Evolutionary conservation across 352 stramenopile species (phyloP), one percentile per base, ranked within the genome.

Genomic region (Pythium angustatum): DNA sequence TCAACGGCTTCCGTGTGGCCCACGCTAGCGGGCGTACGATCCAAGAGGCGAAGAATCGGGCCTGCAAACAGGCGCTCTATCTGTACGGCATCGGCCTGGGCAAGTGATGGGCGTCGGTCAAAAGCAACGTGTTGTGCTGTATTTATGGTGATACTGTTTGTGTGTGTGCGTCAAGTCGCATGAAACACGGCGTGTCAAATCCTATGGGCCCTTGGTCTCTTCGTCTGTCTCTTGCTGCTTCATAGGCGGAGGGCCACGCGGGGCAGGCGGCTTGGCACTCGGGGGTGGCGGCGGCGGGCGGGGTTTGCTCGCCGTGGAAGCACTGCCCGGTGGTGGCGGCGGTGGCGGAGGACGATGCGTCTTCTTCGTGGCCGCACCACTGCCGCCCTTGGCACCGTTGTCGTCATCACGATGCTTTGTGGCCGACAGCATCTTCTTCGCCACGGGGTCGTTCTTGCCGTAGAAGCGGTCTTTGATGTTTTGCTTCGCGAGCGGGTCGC

Each of bases 391-490:
- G n/a, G 49, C 56, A 10, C 75, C 59, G 58, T 47, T 49, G 17
- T 69, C 52, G 14, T 68, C 62, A 21, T 75, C 70, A 22, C 77
- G 72, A 31, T 66, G 60, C 22, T 48, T 43, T 9, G 63, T 50
- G 8, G 3, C 28, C 22, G 47, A 15, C 27, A 98, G 69, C 69
- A 98, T 97, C 68, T 97, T 97, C 22, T 84, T 74, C 5, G 93
- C 94, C 5, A 98, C 94, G 2, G 93, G 93, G 76, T 98, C 94
- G 62, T 96, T 98, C 50, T 91, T 96, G 70, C 96, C 94, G 61
- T 96, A 97, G 71, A 96, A 98, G 15, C 96, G 78, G 73, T 98
- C 91, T 52, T 96, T 94, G 33, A 97, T 98, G 86, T 98, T 98
- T 73, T 98, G 95, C 69, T 98, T 98, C n/a, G 85, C 86, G 28